Conservation (phyloP, 345 rosid species). For the Eucalyptus paniculata region DNA sequence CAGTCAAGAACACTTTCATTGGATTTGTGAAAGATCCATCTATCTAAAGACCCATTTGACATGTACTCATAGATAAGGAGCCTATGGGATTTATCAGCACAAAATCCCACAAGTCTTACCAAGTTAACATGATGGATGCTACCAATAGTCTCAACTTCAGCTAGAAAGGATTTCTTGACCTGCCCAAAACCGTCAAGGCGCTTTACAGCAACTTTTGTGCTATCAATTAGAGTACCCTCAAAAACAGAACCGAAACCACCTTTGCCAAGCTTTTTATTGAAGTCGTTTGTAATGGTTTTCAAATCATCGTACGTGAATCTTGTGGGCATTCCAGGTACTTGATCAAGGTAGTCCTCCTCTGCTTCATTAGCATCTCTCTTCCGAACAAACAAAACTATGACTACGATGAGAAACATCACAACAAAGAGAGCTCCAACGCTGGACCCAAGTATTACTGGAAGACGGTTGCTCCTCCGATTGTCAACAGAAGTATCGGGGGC, state of each 20-base stretch:
- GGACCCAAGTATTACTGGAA: neutral
- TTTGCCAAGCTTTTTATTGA: conserved; percentile 5
- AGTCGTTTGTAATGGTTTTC: neutral
- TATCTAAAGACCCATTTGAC: conserved; percentile 9
- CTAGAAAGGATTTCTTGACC: conserved; percentile 8
- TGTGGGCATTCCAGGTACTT: neutral
- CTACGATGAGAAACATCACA: neutral
- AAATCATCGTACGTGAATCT: neutral
- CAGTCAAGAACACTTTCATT: neutral
- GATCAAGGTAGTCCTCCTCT: neutral
- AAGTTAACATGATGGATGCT: conserved; percentile 20
- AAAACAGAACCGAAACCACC: conserved; percentile 25
- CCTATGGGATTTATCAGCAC: conserved; percentile 10
- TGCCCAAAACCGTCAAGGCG: conserved; percentile 5
- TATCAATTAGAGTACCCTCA: conserved; percentile 2
- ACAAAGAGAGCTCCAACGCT: neutral
- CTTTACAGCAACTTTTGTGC: conserved; percentile 18
- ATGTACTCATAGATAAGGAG: conserved; percentile 18
- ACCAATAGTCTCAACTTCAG: conserved; percentile 12
- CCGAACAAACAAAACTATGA: neutral
- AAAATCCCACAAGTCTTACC: conserved; percentile 15
- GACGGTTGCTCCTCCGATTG: neutral
- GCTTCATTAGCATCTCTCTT: neutral
- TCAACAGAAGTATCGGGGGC: conserved; percentile 1
- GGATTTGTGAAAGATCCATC: conserved; percentile 5